These are phyloP conservation scores for Neopestalotiopsis sp. DNA, from an alignment of 2,329 filamentous ascomycete species.

Conservation along the genomic window DNA sequence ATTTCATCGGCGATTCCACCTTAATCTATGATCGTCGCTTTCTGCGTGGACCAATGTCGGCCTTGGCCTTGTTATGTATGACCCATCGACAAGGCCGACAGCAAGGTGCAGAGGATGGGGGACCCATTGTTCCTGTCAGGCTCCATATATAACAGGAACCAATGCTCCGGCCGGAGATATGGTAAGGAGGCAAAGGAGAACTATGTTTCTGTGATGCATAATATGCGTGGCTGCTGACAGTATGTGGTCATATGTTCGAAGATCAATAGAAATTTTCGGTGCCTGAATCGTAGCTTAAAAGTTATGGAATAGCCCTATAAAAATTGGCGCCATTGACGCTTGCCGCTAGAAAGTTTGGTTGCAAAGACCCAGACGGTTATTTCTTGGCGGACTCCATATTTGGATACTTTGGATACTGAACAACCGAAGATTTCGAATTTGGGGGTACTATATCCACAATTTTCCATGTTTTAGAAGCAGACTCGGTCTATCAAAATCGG, in stretches of 20 bases:
- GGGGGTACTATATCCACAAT: neutral
- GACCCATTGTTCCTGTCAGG: constrained; percentile 2
- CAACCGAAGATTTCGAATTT: neutral
- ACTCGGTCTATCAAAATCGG: neutral
- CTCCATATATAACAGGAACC: neutral
- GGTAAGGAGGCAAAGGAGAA: neutral
- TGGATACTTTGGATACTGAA: neutral
- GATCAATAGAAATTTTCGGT: too few species aligned
- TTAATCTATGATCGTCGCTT: constrained; percentile 6
- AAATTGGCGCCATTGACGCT: too few species aligned
- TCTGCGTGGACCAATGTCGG: neutral
- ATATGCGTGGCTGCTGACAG: neutral
- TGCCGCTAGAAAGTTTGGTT: too few species aligned
- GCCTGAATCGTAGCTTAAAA: too few species aligned
- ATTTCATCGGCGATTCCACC: constrained; percentile 1
- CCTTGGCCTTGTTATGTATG: neutral
- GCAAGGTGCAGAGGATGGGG: neutral
- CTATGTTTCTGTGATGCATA: neutral
- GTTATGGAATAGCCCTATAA: too few species aligned
- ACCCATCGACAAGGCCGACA: neutral
- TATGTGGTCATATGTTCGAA: neutral
- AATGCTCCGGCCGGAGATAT: neutral
- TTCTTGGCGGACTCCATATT: neutral
- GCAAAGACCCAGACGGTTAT: neutral
- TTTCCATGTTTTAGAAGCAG: neutral